Evolutionary conservation across 2,329 filamentous ascomycete genomes (phyloP).

Genomic region (Stagonosporopsis vannaccii): DNA sequence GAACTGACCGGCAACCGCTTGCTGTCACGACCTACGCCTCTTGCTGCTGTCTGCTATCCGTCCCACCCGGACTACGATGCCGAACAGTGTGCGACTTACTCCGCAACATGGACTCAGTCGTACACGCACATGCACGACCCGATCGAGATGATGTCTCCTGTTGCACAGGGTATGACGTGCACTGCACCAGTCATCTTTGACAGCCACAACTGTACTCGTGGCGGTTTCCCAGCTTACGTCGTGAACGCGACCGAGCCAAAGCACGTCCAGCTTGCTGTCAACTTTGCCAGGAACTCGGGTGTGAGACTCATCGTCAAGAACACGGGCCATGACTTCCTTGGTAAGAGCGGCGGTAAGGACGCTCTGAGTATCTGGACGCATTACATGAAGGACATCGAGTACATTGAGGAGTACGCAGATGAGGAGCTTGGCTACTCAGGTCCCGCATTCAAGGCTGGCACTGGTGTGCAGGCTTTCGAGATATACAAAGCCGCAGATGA

Average conservation of each 20-base stretch:
- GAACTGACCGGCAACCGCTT: conserved; percentile 38
- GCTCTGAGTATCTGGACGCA: conserved; percentile 49
- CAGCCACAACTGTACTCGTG: conserved; percentile 45
- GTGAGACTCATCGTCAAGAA: conserved; percentile 46
- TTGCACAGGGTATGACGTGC: conserved; percentile 49
- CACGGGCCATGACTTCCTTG: conserved; percentile 48
- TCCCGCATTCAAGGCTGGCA: conserved; percentile 62
- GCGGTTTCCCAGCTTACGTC: conserved; percentile 46
- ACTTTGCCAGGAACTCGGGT: conserved; percentile 45
- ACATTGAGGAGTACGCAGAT: conserved; percentile 44
- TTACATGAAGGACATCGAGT: conserved; percentile 45
- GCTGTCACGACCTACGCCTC: conserved; percentile 35
- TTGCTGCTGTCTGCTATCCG: conserved; percentile 45
- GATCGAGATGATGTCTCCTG: conserved; percentile 49
- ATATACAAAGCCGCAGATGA: conserved; percentile 60
- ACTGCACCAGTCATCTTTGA: conserved; percentile 45
- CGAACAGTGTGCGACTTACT: conserved; percentile 39
- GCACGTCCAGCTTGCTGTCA: conserved; percentile 47
- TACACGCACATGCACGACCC: conserved; percentile 46
- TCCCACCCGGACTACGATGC: conserved; percentile 37
- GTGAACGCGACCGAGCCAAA: conserved; percentile 47
- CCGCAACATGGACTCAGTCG: conserved; percentile 41
- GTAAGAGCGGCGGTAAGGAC: conserved; percentile 45
- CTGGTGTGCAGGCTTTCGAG: conserved; percentile 62
- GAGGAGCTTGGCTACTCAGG: conserved; percentile 51